phyloP scores from a whole-genome alignment of 2,329 filamentous ascomycete genomes.

The Diaporthe australafricana region DNA sequence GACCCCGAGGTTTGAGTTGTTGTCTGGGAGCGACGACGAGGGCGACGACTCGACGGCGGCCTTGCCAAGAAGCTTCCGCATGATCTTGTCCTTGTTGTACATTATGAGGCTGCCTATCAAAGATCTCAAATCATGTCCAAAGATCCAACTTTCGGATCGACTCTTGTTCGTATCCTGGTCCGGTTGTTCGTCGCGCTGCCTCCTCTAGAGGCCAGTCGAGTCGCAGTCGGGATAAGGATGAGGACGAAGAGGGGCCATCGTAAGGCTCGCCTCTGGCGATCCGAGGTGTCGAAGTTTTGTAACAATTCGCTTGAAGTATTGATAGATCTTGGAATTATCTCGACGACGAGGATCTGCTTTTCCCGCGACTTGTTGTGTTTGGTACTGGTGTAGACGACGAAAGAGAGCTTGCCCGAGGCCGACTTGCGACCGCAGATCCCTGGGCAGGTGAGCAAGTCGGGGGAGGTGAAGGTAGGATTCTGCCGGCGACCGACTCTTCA shows the following conservation, averaged over 20 bases:
- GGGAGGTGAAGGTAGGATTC: background rate
- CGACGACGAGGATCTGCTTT: background rate
- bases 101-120: conserved; percentile 46
- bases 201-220: conserved; percentile 28
- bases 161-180: background rate
- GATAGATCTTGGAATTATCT: too few relatives aligned
- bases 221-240: conserved; percentile 4
- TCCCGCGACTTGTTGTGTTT: background rate
- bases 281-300: background rate
- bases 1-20: conserved; percentile 45
- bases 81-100: conserved; percentile 68
- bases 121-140: conserved; percentile 39
- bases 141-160: background rate
- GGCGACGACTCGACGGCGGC: conserved; percentile 58
- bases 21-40: conserved; percentile 52
- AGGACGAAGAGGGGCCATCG: conserved; percentile 4
- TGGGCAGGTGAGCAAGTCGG: background rate
- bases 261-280: background rate
- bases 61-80: conserved; percentile 71
- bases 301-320: background rate
- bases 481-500: background rate
- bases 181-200: conserved; percentile 26
- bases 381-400: background rate
- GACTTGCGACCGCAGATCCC: too few relatives aligned
- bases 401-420: background rate